Evolutionary conservation across 2,329 filamentous ascomycete genomes (phyloP), one percentile per base, ranked within the genome.

Genomic region (Fusarium keratoplasticum): DNA sequence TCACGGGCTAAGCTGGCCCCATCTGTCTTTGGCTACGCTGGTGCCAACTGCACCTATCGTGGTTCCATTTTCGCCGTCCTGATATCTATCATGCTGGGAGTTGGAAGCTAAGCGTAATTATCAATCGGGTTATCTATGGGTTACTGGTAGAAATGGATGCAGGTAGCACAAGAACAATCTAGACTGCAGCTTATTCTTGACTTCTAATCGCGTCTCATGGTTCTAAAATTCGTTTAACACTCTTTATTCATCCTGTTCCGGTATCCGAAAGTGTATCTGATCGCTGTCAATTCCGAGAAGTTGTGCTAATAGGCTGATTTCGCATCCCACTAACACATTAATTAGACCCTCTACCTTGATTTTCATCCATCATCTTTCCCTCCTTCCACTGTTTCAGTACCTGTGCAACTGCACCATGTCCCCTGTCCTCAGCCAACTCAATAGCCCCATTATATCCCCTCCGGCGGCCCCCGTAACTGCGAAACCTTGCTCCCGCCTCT

Each of bases 11-110:
- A 67, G 9, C 2, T 67, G 64, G 64, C 64, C 64, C 2, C 65
- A 67, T 67, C 5, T 67, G 8, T 66, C 65, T 11, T 5, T 40
- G 50, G 64, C 64, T 58, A 67, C 65, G 2, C 14, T 67, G 31
- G 61, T 67, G 22, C 64, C 64, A 40, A n/a, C 36, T 50, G 25
- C 11, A 4, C 54, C 36, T n/a, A 67, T 61, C 0, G 40, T 44
- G 20, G 20, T 44, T 2, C 40, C 40, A 22, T 44, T 44, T 16
- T 16, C 40, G 5, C 2, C 13, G 11, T 44, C 40, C 2, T 44
- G 40, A 44, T 22, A 44, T 44, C 20, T 13, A 20, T 20, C 13
- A 42, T 22, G 36, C 8, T 18, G 16, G 35, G 35, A 13, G 6
- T 13, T 14, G 6, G 20, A 44, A 16, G 20, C 40, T 4, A 22